Evolutionary conservation across 352 stramenopile genomes (phyloP).

Genomic region (Phytophthora chlamydospora): DNA sequence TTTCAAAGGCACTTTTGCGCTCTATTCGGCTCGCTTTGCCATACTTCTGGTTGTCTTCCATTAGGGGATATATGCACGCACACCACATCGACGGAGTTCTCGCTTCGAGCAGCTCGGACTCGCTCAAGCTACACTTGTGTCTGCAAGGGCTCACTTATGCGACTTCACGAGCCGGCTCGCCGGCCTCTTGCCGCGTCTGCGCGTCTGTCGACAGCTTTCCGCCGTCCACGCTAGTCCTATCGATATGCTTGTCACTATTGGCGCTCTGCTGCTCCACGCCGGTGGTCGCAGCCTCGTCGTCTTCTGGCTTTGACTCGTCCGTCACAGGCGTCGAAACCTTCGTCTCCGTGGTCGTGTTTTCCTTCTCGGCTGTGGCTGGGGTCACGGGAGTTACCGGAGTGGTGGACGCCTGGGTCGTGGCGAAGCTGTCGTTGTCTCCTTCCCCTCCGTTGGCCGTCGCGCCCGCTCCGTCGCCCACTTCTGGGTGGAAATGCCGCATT

Average conservation of each 20-base stretch:
- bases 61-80: slow-evolving; percentile 26
- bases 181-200: slow-evolving; percentile 48
- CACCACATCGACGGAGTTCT: slow-evolving; percentile 24
- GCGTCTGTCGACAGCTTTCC: slow-evolving; percentile 23
- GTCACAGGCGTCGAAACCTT: slow-evolving; percentile 16
- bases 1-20: slow-evolving; percentile 22
- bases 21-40: slow-evolving; percentile 32
- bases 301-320: slow-evolving; percentile 24
- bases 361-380: slow-evolving; percentile 19
- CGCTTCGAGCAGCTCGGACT: slow-evolving; percentile 6
- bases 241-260: slow-evolving; percentile 27
- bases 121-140: background rate
- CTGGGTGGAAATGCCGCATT: slow-evolving; percentile 79
- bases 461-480: slow-evolving; percentile 46
- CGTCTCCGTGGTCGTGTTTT: slow-evolving; percentile 11
- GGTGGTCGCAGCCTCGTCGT: slow-evolving; percentile 9
- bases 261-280: slow-evolving; percentile 8
- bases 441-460: slow-evolving; percentile 6
- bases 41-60: slow-evolving; percentile 31
- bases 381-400: slow-evolving; percentile 48
- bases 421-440: slow-evolving; percentile 27
- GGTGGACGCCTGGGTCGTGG: slow-evolving; percentile 30
- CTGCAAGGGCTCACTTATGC: slow-evolving; percentile 21
- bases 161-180: slow-evolving; percentile 56
- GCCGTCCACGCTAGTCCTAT: slow-evolving; percentile 29